Evolutionary conservation across 176 grass and related monocot species (phyloP), one percentile per base, ranked within the genome.

Genomic region (Rhynchospora breviuscula): DNA sequence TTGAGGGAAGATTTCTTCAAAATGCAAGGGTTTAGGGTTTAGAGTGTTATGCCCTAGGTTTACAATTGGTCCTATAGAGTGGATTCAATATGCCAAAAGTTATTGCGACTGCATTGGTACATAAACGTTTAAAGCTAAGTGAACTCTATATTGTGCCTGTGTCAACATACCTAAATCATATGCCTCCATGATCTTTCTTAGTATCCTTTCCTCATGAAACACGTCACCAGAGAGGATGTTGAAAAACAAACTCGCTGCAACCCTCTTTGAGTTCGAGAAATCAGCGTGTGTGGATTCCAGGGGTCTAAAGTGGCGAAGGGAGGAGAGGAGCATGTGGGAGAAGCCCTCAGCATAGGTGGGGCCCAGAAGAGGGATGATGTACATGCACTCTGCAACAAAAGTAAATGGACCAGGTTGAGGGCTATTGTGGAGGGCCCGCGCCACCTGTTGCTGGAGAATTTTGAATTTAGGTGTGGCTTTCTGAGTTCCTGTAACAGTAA

Each of bases 361-460:
- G 40, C 92, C 95, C 87, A 98, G 35, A 78, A 94, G 78, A 70
- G 95, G 92, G 75, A 94, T 57, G 76, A 98, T 79, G 76, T 98
- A 94, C 85, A 98, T 85, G 75, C 95, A 98, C 47, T 93, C 92
- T 78, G 94, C 85, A 85, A 94, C 84, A 75, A 94, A 98, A 15
- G 95, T 98, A 84, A 98, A 98, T 59, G 95, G 95, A 29, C 95
- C 95, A 66, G 95, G 95, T 78, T 87, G 87, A 67, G 95, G 95
- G 43, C 15, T 60, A 86, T 94, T 92, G 78, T 94, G 80, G 79
- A 98, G 54, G 54, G 92, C 92, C 51, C 83, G 60, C 84, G 85
- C 89, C 6, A 94, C 87, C 83, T 94, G 81, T 25, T 91, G 92
- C 67, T 88, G 79, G 85, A 94, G 92, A 47, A 98, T 83, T 82